phyloP scores from a whole-genome alignment of 108 stramenopile species.

The Pseudonitzschia multistriata region DNA sequence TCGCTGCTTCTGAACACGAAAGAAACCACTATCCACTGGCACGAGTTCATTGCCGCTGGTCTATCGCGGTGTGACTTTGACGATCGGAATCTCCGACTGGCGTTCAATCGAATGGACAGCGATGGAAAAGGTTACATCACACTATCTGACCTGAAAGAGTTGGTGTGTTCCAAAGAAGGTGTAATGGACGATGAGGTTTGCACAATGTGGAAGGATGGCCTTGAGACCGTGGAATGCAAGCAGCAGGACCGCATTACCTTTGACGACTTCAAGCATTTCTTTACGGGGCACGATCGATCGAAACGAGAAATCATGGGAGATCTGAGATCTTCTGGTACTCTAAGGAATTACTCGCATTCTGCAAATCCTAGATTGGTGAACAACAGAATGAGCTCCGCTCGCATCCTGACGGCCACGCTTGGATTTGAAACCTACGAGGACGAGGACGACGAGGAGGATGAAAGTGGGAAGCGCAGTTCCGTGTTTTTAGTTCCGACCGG shows the following conservation, averaged over 20 bases:
- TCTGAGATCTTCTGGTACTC: background rate
- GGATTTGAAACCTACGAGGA: background rate
- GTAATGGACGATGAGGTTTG: constrained; percentile 40
- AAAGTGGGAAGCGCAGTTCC: too few relatives aligned
- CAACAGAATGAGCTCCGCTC: too few relatives aligned
- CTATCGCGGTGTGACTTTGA: constrained; percentile 76
- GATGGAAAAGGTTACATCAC: constrained; percentile 82
- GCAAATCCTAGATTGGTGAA: too few relatives aligned
- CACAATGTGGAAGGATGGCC: constrained; percentile 42
- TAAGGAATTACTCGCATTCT: too few relatives aligned
- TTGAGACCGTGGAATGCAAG: constrained; percentile 12
- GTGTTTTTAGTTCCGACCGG: too few relatives aligned
- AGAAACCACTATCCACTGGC: constrained; percentile 77
- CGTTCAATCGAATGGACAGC: constrained; percentile 80
- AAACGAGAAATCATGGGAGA: background rate
- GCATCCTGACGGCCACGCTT: background rate
- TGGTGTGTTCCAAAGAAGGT: constrained; percentile 61
- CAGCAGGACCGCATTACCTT: constrained; percentile 38
- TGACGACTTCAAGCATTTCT: constrained; percentile 60
- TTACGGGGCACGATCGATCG: constrained; percentile 45
- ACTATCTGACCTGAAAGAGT: constrained; percentile 67
- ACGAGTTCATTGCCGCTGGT: constrained; percentile 86
- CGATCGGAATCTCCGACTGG: constrained; percentile 75
- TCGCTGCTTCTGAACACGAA: constrained; percentile 55
- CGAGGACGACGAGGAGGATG: background rate